phyloP scores from a whole-genome alignment of 2,329 filamentous ascomycete genomes.

The Aureobasidium namibiae region DNA sequence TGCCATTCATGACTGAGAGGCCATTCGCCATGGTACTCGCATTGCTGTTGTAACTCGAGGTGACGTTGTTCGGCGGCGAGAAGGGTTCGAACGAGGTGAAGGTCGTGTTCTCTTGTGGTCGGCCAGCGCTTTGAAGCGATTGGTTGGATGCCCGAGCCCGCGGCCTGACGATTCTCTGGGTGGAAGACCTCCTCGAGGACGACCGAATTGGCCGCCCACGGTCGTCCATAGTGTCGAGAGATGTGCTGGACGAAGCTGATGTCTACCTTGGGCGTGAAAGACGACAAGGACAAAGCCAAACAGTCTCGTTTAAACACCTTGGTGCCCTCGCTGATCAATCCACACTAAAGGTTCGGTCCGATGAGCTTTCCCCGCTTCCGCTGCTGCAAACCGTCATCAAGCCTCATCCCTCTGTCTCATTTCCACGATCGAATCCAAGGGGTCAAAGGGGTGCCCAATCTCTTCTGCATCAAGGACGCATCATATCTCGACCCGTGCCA shows the following conservation, averaged over 20 bases:
- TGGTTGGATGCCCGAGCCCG: conserved; percentile 13
- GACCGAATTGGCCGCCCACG: conserved; percentile 9
- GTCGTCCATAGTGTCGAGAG: conserved; percentile 13
- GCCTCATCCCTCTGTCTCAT: conserved; percentile 5
- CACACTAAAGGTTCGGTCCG: conserved; percentile 7
- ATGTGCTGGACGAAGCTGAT: not conserved
- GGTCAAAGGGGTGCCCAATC: not conserved
- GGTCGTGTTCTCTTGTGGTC: conserved; percentile 13
- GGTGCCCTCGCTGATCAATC: not conserved
- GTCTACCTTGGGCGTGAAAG: not conserved
- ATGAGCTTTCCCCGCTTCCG: conserved; percentile 12
- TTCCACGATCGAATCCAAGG: not conserved
- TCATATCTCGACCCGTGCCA: not conserved
- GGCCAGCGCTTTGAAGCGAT: conserved; percentile 12
- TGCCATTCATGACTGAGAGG: not conserved
- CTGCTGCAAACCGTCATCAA: conserved; percentile 1
- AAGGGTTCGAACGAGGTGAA: conserved; percentile 18
- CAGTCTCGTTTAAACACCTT: not conserved
- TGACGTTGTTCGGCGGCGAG: conserved; percentile 13
- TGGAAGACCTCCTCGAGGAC: conserved; percentile 14
- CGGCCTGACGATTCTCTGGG: conserved; percentile 13
- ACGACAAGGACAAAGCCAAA: not conserved
- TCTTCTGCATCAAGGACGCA: not conserved
- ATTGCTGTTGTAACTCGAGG: conserved; percentile 6
- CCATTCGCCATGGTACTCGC: not conserved